A percentile compares a stretch with the other conserved stretches of the same genome.
Evolutionary conservation across 2,329 filamentous ascomycete species (phyloP).

Genomic region (Paracoccidioides lutzii): DNA sequence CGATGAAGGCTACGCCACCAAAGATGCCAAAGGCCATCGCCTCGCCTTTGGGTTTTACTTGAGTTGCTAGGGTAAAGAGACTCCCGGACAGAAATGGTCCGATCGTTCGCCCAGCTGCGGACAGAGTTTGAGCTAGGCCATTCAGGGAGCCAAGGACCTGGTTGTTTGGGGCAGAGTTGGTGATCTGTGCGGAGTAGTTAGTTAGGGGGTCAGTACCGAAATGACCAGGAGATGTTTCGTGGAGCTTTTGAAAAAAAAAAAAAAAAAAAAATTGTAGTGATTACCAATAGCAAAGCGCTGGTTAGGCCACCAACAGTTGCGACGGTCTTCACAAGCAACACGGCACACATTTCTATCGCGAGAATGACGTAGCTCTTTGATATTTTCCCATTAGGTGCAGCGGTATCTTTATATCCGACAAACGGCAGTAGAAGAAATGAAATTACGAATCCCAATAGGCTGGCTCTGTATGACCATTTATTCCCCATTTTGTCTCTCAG

Average conservation of each 20-base stretch:
- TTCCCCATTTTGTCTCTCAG: slow-evolving; percentile 73
- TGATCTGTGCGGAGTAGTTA: slow-evolving; percentile 50
- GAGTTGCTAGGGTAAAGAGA: slow-evolving; percentile 66
- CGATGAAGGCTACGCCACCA: slow-evolving; percentile 65
- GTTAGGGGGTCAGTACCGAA: neutral
- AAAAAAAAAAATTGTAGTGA: slow-evolving; percentile 9
- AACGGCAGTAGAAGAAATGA: slow-evolving; percentile 83
- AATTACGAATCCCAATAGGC: slow-evolving; percentile 65
- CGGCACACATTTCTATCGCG: slow-evolving; percentile 65
- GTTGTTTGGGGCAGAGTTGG: slow-evolving; percentile 79
- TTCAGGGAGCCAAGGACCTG: slow-evolving; percentile 81
- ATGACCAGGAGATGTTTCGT: neutral
- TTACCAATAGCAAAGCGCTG: slow-evolving; percentile 72
- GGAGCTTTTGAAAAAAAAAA: neutral
- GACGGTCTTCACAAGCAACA: slow-evolving; percentile 79
- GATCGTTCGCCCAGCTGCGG: slow-evolving; percentile 73
- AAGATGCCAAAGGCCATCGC: slow-evolving; percentile 78
- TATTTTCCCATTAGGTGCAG: slow-evolving; percentile 41
- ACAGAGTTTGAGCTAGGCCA: slow-evolving; percentile 85
- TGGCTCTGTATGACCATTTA: slow-evolving; percentile 65
- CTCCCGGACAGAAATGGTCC: slow-evolving; percentile 81
- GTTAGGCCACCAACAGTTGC: slow-evolving; percentile 81
- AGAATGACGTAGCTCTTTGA: slow-evolving; percentile 56
- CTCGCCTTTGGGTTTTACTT: slow-evolving; percentile 67
- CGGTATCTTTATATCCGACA: slow-evolving; percentile 60